Percentiles rank a stretch among this genome's conserved stretches.
Evolutionary conservation across 305 asterid species (phyloP).

Genomic region (Fraxinus xanthoxyloides): DNA sequence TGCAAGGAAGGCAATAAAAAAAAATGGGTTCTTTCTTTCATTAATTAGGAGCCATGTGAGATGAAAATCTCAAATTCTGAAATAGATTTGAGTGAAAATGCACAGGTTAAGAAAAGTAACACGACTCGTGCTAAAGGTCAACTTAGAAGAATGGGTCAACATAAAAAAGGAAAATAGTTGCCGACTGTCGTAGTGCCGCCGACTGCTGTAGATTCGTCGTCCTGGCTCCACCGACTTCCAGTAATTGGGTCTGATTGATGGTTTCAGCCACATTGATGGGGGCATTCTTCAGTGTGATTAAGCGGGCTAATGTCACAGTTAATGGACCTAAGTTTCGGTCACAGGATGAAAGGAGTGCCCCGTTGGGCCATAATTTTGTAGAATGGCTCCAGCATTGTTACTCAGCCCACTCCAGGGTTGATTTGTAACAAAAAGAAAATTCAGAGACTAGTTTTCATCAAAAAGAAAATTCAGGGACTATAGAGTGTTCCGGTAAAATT

Average conservation of each 20-base stretch:
- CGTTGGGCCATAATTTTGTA: no score
- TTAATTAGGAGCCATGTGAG: background rate
- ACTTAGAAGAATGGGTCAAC: background rate
- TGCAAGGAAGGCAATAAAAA: no score
- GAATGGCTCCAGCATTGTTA: no score
- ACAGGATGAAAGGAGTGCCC: no score
- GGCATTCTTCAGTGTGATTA: no score
- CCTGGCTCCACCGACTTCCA: background rate
- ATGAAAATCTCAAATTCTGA: background rate
- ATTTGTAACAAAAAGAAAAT: no score
- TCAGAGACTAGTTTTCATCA: background rate
- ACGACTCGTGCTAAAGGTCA: background rate
- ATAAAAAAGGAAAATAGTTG: background rate
- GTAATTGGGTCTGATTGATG: no score
- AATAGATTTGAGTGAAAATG: background rate
- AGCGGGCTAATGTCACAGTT: no score
- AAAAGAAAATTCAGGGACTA: background rate
- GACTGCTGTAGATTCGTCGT: background rate
- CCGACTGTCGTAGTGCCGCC: background rate
- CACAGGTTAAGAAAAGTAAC: background rate
- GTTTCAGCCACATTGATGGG: no score
- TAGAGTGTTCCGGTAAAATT: background rate
- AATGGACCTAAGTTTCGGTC: no score
- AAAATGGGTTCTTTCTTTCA: background rate
- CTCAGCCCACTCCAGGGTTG: background rate